phyloP scores from a whole-genome alignment of 495 filamentous ascomycete species.

The Parathielavia hyrcaniae region DNA sequence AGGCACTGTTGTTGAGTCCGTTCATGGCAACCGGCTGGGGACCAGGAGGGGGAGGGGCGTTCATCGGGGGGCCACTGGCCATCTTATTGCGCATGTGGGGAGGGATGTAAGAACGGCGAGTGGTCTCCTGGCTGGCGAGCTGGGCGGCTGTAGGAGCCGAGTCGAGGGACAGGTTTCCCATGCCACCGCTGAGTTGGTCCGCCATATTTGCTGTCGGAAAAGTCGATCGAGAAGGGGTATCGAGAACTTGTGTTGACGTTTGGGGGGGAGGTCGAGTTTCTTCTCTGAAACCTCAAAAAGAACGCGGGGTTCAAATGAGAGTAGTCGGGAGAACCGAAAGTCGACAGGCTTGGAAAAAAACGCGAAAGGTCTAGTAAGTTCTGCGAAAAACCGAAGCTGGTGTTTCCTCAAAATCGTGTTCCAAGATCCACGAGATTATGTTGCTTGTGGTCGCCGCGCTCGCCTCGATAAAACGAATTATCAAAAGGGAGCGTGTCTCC shows the following conservation, averaged over 20 bases:
- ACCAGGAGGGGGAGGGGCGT: slow-evolving; percentile 27
- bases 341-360: slow-evolving; percentile 32
- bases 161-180: slow-evolving; percentile 71
- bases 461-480: slow-evolving; percentile 26
- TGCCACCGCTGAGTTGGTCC: slow-evolving; percentile 88
- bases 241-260: slow-evolving; percentile 13
- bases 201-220: slow-evolving; percentile 58
- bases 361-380: slow-evolving; percentile 22
- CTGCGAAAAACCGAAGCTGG: slow-evolving; percentile 24
- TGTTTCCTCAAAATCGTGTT: slow-evolving; percentile 12
- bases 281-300: slow-evolving; percentile 36
- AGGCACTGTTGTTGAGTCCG: slow-evolving; percentile 55
- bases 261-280: slow-evolving; percentile 13
- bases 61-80: slow-evolving; percentile 30
- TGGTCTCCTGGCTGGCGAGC: slow-evolving; percentile 39
- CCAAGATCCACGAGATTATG: slow-evolving; percentile 1
- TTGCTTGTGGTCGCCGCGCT: slow-evolving; percentile 6
- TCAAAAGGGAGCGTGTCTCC: slow-evolving; percentile 34
- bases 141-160: slow-evolving; percentile 58
- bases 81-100: slow-evolving; percentile 77
- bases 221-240: slow-evolving; percentile 10
- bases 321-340: slow-evolving; percentile 18
- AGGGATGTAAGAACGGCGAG: slow-evolving; percentile 80
- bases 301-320: slow-evolving; percentile 38
- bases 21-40: slow-evolving; percentile 29